A percentile compares a stretch with the other conserved stretches of the same genome.
phyloP scores from a whole-genome alignment of 768 basidiomycete species.

The Hypsizygus marmoreus region DNA sequence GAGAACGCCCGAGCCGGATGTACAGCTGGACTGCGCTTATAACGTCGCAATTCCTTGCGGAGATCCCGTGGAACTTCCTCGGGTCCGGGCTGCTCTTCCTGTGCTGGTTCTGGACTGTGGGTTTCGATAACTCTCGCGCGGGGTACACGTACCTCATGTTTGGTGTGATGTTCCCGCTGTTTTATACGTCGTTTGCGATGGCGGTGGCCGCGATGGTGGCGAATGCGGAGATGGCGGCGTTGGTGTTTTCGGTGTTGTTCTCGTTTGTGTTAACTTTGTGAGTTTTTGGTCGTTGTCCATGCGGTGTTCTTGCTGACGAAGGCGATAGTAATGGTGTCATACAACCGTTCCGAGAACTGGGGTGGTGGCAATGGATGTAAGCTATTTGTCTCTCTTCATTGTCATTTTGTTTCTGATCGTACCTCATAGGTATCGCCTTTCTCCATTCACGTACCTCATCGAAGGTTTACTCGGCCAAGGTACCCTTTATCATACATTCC shows the following conservation, averaged over 20 bases:
- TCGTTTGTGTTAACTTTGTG: slow-evolving; percentile 68
- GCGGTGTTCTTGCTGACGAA: too few species aligned
- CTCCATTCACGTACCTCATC: slow-evolving; percentile 51
- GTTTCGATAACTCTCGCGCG: slow-evolving; percentile 51
- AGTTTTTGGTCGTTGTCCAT: too few species aligned
- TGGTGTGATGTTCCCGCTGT: slow-evolving; percentile 59
- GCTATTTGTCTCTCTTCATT: background rate
- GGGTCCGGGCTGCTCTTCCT: slow-evolving; percentile 64
- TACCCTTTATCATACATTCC: slow-evolving; percentile 21
- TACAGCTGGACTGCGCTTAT: slow-evolving; percentile 66
- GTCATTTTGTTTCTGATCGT: background rate
- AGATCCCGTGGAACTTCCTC: slow-evolving; percentile 67
- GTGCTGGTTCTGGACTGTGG: slow-evolving; percentile 78
- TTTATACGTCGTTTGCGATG: slow-evolving; percentile 64
- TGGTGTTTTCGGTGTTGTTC: slow-evolving; percentile 61
- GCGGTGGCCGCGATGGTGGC: slow-evolving; percentile 64
- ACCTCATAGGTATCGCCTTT: slow-evolving; percentile 32
- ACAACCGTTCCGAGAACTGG: slow-evolving; percentile 60
- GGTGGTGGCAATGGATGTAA: slow-evolving; percentile 75
- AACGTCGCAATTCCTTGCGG: slow-evolving; percentile 56
- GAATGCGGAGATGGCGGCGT: slow-evolving; percentile 57
- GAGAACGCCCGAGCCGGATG: slow-evolving; percentile 65
- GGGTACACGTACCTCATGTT: slow-evolving; percentile 62
- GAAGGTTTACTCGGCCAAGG: slow-evolving; percentile 49
- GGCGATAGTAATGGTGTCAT: too few species aligned